Evolutionary conservation across 2,329 filamentous ascomycete genomes (phyloP).

Genomic region (Botryotinia globosa): DNA sequence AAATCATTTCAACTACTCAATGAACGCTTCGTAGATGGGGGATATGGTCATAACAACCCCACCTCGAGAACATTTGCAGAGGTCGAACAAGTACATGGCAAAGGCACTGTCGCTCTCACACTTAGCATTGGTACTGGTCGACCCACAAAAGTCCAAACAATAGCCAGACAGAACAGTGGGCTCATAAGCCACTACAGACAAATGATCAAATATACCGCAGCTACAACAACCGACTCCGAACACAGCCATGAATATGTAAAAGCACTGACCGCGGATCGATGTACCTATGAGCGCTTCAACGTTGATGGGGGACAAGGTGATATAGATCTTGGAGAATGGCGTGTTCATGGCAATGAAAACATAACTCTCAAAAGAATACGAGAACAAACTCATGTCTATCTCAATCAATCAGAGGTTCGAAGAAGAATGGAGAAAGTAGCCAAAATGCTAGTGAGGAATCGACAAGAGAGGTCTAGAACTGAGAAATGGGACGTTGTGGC

Average conservation of each 20-base stretch:
- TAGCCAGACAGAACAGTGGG: neutral
- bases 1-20: constrained; percentile 41
- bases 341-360: neutral
- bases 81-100: constrained; percentile 1
- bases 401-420: neutral
- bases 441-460: neutral
- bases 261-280: neutral
- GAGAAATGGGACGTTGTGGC: neutral
- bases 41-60: constrained; percentile 15
- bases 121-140: constrained; percentile 9
- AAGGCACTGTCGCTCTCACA: neutral
- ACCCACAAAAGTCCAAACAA: neutral
- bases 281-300: neutral
- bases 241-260: neutral
- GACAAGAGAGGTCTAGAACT: constrained; percentile 1
- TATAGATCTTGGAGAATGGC: constrained; percentile 5
- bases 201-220: neutral
- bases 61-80: neutral
- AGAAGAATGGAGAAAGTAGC: neutral
- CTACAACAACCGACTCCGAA: neutral
- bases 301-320: neutral
- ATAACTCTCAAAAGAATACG: neutral
- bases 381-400: neutral
- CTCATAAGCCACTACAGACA: neutral
- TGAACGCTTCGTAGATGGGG: constrained; percentile 43